Conservation (phyloP, 2,329 filamentous ascomycete genomes). For the Pyricularia pennisetigena region DNA sequence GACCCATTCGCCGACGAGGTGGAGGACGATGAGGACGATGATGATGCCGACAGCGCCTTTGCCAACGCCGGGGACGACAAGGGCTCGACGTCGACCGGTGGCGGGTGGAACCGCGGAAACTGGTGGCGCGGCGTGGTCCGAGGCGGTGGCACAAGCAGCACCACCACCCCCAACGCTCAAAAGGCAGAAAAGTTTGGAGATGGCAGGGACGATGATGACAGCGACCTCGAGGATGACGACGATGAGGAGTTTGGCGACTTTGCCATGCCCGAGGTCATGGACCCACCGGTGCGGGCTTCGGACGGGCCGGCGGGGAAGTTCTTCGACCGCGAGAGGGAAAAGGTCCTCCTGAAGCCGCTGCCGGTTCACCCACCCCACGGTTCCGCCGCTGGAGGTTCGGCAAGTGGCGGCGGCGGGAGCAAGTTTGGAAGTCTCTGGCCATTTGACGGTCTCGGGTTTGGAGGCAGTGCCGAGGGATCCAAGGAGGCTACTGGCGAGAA, state of each 20-base stretch:
- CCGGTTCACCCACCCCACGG: slow-evolving; percentile 37
- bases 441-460: slow-evolving; percentile 34
- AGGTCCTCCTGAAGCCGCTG: slow-evolving; percentile 43
- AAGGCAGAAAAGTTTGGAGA: slow-evolving; percentile 21
- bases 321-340: slow-evolving; percentile 21
- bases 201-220: slow-evolving; percentile 28
- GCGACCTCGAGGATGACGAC: slow-evolving; percentile 42
- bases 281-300: slow-evolving; percentile 11
- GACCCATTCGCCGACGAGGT: slow-evolving; percentile 49
- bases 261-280: slow-evolving; percentile 47
- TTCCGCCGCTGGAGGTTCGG: slow-evolving; percentile 15
- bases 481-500: neutral
- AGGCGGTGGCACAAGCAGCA: slow-evolving; percentile 6
- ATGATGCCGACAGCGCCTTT: slow-evolving; percentile 37
- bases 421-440: slow-evolving; percentile 48
- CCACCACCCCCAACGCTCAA: slow-evolving; percentile 12
- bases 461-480: slow-evolving; percentile 7
- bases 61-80: slow-evolving; percentile 15
- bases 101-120: slow-evolving; percentile 26
- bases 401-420: slow-evolving; percentile 13
- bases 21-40: slow-evolving; percentile 35
- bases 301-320: slow-evolving; percentile 9
- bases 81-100: slow-evolving; percentile 40
- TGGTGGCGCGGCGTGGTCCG: slow-evolving; percentile 25
- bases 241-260: slow-evolving; percentile 62